phyloP scores from a whole-genome alignment of 2,329 filamentous ascomycete genomes.

The Neurospora sp. region DNA sequence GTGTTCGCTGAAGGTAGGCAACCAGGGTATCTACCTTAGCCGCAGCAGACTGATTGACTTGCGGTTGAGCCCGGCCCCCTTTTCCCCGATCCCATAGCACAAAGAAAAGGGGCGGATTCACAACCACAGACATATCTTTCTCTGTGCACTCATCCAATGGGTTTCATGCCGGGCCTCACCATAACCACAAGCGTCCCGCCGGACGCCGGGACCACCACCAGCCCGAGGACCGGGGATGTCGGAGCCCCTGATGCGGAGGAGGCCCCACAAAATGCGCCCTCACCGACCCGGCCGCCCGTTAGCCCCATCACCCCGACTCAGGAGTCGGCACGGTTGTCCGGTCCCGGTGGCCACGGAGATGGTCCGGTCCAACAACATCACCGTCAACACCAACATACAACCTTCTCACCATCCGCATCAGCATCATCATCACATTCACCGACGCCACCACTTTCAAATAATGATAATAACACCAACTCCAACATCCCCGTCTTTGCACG shows the following conservation, averaged over 20 bases:
- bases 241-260: neutral
- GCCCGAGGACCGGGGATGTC: neutral
- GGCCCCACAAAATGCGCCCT: slow-evolving; percentile 22
- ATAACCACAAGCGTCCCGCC: slow-evolving; percentile 17
- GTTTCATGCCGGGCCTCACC: slow-evolving; percentile 23
- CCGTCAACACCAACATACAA: slow-evolving; percentile 17
- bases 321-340: slow-evolving; percentile 25
- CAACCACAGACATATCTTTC: neutral
- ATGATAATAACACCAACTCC: neutral
- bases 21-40: neutral
- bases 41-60: neutral
- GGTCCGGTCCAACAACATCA: slow-evolving; percentile 2
- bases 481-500: slow-evolving; percentile 20
- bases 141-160: neutral
- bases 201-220: slow-evolving; percentile 15
- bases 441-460: neutral
- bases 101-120: neutral
- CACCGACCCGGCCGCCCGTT: slow-evolving; percentile 39
- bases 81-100: neutral
- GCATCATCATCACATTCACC: slow-evolving; percentile 4
- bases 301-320: slow-evolving; percentile 46
- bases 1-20: neutral
- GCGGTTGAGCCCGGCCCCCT: neutral
- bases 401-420: slow-evolving; percentile 11
- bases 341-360: neutral